Base-by-base conservation (phyloP, 192 early-diverging fungal species). In the Cladochytrium replicatum region DNA sequence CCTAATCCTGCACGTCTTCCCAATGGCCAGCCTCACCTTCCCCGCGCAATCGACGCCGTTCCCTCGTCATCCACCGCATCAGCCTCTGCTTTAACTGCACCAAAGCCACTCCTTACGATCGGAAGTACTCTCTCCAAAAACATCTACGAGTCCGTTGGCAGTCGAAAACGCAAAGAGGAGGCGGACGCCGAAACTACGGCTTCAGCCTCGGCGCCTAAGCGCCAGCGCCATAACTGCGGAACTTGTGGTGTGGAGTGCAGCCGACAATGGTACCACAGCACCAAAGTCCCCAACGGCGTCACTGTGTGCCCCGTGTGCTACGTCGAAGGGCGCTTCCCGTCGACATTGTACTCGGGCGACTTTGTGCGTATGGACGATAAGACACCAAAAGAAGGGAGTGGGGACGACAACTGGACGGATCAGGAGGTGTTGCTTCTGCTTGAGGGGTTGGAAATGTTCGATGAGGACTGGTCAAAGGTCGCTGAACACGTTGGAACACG, bases 391-490 rank as follows among this genome's bases (percentile, higher is more conserved):
- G 52, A 43, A 17, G 46, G 29, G 22, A 21, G 30, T 55, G 52
- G 29, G 13, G 41, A 32, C 66, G 69, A 22, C 57, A 64, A 6
- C 61, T 99, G 95, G 95, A 80, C 70, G 3, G 82, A 91, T 39
- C 79, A 87, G 61, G 95, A 99, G 58, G 84, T 76, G 7, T 64
- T 93, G 21, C 62, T 87, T 25, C 62, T 99, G 29, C 64, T 99
- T 26, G 95, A 99, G 70, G 95, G 80, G 1, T 61, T 99, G 15
- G 95, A 99, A 57, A 71, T 89, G 71, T 93, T 75, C 68, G 87
- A 93, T 40, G 86, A 95, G 37, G 90, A 96, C 57, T 99, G 95
- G 95, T 72, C 78, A 46, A 75, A 80, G 32, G 80, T 99, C 29
- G 79, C 93, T 11, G 89, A 91, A 39, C 89, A 94, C 49, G 91